phyloP scores from a whole-genome alignment of 78 protist genomes.

The Diacronema lutheri region DNA sequence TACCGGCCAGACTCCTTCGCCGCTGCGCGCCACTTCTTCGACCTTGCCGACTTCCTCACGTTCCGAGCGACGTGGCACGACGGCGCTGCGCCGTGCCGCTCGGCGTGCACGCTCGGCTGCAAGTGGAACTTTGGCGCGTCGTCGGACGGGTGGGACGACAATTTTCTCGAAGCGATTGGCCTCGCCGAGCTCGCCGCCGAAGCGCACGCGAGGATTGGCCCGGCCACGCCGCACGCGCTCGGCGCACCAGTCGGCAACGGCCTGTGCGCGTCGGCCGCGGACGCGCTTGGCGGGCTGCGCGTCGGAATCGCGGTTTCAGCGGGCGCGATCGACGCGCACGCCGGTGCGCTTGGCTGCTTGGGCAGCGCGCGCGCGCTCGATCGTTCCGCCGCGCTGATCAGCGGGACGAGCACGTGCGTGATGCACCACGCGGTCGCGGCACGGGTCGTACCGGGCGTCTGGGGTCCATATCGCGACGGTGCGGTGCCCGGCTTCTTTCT shows the following conservation, averaged over 20 bases:
- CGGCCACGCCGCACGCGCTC: no score
- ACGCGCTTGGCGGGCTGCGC: conserved; percentile 7
- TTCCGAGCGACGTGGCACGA: conserved; percentile 21
- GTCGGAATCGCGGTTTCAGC: background rate
- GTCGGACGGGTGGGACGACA: background rate
- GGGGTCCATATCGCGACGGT: conserved; percentile 52
- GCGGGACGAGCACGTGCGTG: conserved; percentile 49
- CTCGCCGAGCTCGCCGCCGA: background rate
- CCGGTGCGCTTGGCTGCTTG: conserved; percentile 47
- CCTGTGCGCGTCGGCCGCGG: background rate
- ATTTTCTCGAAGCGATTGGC: background rate
- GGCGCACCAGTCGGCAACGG: background rate
- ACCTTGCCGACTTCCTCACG: conserved; percentile 44
- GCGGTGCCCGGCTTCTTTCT: conserved; percentile 34
- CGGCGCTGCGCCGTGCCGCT: background rate
- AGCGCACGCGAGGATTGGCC: background rate
- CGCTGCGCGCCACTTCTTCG: background rate
- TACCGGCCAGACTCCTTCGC: conserved; percentile 21
- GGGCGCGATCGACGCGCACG: conserved; percentile 56
- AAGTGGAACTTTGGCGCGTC: conserved; percentile 44
- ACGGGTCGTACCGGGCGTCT: conserved; percentile 21
- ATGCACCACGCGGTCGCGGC: conserved; percentile 3
- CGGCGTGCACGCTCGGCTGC: conserved; percentile 36
- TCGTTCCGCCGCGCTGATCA: background rate
- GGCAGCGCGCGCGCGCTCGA: background rate